Conservation (phyloP, 129 eudicot species). For the Flaveria trinervia region DNA sequence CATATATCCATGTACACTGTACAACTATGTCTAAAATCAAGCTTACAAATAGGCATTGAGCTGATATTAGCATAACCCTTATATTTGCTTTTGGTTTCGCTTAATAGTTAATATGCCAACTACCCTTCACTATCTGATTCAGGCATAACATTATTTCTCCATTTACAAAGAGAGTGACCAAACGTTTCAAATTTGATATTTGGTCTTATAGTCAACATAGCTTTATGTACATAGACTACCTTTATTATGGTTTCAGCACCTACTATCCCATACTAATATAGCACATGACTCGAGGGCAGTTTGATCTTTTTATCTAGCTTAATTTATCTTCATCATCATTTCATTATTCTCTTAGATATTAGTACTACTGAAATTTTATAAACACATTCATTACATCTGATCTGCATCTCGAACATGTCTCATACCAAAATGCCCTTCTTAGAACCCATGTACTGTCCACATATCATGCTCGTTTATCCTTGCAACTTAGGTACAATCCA, state of each 20-base stretch:
- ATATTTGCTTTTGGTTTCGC: neutral
- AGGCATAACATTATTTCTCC: constrained; percentile 13
- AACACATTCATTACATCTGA: neutral
- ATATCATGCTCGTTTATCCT: neutral
- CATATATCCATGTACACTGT: neutral
- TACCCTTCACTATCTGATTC: neutral
- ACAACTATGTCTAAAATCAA: neutral
- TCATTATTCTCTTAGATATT: neutral
- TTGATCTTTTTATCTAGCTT: constrained; percentile 1
- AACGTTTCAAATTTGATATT: neutral
- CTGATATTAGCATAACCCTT: neutral
- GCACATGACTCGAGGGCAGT: neutral
- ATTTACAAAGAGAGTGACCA: neutral
- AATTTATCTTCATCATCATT: neutral
- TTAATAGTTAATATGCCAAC: neutral
- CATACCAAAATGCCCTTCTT: neutral
- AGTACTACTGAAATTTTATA: neutral
- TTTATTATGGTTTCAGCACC: neutral
- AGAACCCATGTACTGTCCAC: neutral
- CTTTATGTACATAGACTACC: neutral
- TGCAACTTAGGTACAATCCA: too few species aligned
- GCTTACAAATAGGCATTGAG: neutral
- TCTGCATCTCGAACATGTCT: neutral
- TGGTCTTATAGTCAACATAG: neutral
- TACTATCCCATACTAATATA: neutral